Evolutionary conservation across 1,139 yeast species (phyloP), one percentile per base, ranked within the genome.

Genomic region (Scheffersomyces illinoinensis): DNA sequence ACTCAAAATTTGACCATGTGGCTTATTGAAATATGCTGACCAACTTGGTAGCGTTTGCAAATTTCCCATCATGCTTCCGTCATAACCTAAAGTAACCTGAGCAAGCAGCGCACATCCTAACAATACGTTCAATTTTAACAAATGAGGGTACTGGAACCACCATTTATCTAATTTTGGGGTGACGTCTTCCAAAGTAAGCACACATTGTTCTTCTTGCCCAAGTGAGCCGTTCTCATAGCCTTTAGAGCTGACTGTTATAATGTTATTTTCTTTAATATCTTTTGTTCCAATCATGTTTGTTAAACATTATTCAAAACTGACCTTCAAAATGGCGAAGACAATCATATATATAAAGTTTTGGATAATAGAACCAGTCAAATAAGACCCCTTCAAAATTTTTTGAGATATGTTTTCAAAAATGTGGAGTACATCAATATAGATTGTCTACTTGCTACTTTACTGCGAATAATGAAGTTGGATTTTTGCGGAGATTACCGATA

Each of bases 41-140:
- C 64, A 66, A 43, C 53, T 20, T 5, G 59, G 58, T 50, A 66
- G 56, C 3, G 64, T 57, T 26, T 64, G 68, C 57, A 65, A 60
- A 24, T 61, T 62, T 43, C 63, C 63, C 66, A 65, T 64, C 64
- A 63, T 63, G 5, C 64, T 60, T 18, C 63, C 66, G 53, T 64
- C 68, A 51, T 64, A 66, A 4, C 68, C 69, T 17, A 17, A n/a
- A 19, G 55, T 23, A 18, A 56, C 57, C 14, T 24, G 53, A 12
- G 56, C 55, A 14, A 57, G 47, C 17, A 57, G 23, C 8, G 57
- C 39, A 20, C 57, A 54, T 3, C 50, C 26, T 14, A 57, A 54
- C 26, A 51, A 50, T 6, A 57, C 26, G 47, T 57, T 57, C 17
- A 57, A 51, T 14, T 47, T n/a, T 17, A 54, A 20, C 47, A 57